Base-by-base conservation (phyloP, 306 rosid species). In the Sechiopsis laciniata region DNA sequence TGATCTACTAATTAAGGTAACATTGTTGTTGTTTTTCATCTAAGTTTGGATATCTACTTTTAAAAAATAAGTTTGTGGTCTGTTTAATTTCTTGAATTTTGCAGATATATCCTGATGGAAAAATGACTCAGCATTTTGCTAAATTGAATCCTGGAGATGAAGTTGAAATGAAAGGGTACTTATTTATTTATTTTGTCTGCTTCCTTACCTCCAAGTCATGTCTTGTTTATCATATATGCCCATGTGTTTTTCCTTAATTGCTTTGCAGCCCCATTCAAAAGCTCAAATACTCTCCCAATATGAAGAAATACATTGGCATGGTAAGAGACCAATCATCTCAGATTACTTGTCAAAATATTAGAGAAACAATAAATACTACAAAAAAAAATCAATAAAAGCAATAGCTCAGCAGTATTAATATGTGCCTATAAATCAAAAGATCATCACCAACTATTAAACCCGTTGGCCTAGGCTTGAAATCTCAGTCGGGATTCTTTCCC, bases 291-390 rank as follows among this genome's bases (percentile, higher is more conserved):
- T 80, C 81, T 73, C 93, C 97, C 78, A 95, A 95, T 78, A 91
- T 95, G 97, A 95, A 91, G 91, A 89, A 89, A 87, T 88, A 87
- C 72, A 87, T 94, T 73, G 98, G 98, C 84, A 94, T 94, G 98
- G 98, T 94, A 87, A 80, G 87, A 76, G 87, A 76, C 7, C 15
- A 74, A 54, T 52, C 21, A 59, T 69, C 50, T 8, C 11, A 42
- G n/a, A 11, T 24, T 40, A 6, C 7, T 29, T 15, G 14, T 58
- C 14, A 10, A 13, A 45, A 14, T 48, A 50, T 50, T 42, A 42
- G 48, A 42, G 11, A 42, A 42, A 42, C 48, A 42, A 42, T 8
- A 42, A 42, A 42, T 1, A 37, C 45, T 37, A 37, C 37, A 2
- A 32, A 32, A 32, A 32, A 32, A 2, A 32, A 5, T 5, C 37